These are phyloP conservation scores for Alternaria longipes DNA, from an alignment of 2,329 filamentous ascomycete species.

Conservation along the genomic window DNA sequence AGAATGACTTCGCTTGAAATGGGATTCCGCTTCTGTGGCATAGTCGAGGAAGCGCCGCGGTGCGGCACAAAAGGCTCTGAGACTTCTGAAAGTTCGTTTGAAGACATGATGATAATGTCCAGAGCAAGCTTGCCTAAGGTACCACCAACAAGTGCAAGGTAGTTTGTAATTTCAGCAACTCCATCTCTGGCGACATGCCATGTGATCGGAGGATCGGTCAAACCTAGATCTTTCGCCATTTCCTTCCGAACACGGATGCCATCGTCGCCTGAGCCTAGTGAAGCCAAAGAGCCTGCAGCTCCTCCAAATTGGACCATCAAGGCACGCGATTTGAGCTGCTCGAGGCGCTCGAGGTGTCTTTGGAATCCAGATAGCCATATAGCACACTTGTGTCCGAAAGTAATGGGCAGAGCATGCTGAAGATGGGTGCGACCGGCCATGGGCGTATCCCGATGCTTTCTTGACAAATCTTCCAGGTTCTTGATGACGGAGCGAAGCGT, in stretches of 20 bases:
- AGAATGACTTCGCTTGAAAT: constrained; percentile 67
- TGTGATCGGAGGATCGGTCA: constrained; percentile 63
- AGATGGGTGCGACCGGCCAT: constrained; percentile 68
- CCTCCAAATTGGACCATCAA: constrained; percentile 66
- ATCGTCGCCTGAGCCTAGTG: constrained; percentile 58
- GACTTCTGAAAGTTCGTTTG: constrained; percentile 64
- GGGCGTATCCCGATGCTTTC: constrained; percentile 61
- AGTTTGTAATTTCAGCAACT: constrained; percentile 63
- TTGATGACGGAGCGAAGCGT: constrained; percentile 56
- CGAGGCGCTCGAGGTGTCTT: constrained; percentile 59
- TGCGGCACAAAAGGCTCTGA: constrained; percentile 59
- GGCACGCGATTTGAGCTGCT: constrained; percentile 57
- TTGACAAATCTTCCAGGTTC: constrained; percentile 55
- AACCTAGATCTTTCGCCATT: constrained; percentile 59
- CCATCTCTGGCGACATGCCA: constrained; percentile 67
- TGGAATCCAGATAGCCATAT: constrained; percentile 63
- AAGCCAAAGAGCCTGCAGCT: constrained; percentile 65
- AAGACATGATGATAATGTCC: constrained; percentile 67
- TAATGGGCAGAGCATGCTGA: constrained; percentile 66
- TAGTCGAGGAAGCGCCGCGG: constrained; percentile 47
- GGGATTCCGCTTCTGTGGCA: constrained; percentile 63
- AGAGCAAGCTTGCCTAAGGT: constrained; percentile 65
- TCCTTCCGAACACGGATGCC: constrained; percentile 61
- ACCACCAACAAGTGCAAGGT: constrained; percentile 63
- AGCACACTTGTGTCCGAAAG: constrained; percentile 67